phyloP scores from a whole-genome alignment of 1,284 basidiomycete species.

The Grifola frondosa region DNA sequence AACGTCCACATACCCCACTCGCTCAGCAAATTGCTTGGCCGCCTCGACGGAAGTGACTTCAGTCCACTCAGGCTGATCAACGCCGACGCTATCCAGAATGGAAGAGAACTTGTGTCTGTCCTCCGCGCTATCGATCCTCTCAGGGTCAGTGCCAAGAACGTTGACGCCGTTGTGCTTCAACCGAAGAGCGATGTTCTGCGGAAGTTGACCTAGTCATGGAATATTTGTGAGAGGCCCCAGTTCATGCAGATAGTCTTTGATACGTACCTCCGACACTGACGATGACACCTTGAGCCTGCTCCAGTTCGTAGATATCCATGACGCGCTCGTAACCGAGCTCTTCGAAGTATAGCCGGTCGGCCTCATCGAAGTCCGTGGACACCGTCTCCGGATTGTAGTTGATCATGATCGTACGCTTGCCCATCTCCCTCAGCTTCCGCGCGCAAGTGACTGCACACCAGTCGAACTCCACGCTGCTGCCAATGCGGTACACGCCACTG shows the following conservation, averaged over 20 bases:
- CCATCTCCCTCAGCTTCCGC: conserved; percentile 87
- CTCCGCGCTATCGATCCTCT: conserved; percentile 95
- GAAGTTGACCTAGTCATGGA: conserved; percentile 72
- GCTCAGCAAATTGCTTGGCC: conserved; percentile 89
- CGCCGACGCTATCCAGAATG: conserved; percentile 91
- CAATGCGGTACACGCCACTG: conserved; percentile 97
- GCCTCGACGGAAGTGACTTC: conserved; percentile 89
- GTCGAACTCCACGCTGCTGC: conserved; percentile 98
- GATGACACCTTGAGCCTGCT: conserved; percentile 89
- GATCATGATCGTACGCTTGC: conserved; percentile 97
- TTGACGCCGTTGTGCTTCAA: conserved; percentile 90
- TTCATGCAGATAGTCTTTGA: conserved; percentile 1
- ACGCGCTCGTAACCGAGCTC: conserved; percentile 97
- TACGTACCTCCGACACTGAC: conserved; percentile 91
- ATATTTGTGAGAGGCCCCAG: conserved; percentile 2
- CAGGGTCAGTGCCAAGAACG: conserved; percentile 95
- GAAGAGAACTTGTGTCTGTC: conserved; percentile 99
- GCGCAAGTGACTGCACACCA: conserved; percentile 99
- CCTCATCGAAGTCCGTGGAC: conserved; percentile 99
- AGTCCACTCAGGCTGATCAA: conserved; percentile 97
- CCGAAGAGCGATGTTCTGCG: conserved; percentile 97
- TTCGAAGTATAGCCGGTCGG: conserved; percentile 98
- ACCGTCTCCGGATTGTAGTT: conserved; percentile 99
- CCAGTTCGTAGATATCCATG: conserved; percentile 99
- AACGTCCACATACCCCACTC: conserved; percentile 64